Conservation (phyloP, 2,329 filamentous ascomycete species). For the Microdochium nivale region DNA sequence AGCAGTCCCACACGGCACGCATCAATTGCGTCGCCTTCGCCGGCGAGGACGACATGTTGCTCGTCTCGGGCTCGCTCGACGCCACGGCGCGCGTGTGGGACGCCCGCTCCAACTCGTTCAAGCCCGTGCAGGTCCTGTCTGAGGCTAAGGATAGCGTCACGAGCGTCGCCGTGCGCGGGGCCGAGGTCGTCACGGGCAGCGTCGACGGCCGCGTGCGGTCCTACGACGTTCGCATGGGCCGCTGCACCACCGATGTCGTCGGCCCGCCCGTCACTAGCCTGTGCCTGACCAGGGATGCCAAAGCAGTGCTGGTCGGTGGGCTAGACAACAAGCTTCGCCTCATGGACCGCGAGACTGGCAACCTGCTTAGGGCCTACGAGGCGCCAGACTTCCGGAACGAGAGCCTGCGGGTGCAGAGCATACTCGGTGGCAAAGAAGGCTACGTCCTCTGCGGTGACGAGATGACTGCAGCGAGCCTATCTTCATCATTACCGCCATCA, state of each 20-base stretch:
- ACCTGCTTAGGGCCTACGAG: slow-evolving; percentile 63
- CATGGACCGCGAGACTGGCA: slow-evolving; percentile 70
- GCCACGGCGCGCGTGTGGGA: slow-evolving; percentile 74
- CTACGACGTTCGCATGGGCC: slow-evolving; percentile 77
- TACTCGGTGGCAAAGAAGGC: slow-evolving; percentile 67
- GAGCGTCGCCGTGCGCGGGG: slow-evolving; percentile 34
- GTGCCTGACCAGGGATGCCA: slow-evolving; percentile 60
- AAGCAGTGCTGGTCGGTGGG: slow-evolving; percentile 63
- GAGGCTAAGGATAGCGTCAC: slow-evolving; percentile 67
- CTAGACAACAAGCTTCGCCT: slow-evolving; percentile 71
- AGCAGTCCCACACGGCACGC: slow-evolving; percentile 57
- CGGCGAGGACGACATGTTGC: slow-evolving; percentile 63
- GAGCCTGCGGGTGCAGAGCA: slow-evolving; percentile 64
- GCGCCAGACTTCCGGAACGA: slow-evolving; percentile 52
- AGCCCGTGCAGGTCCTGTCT: slow-evolving; percentile 62
- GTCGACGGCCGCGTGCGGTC: slow-evolving; percentile 75
- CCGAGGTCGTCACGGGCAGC: slow-evolving; percentile 63
- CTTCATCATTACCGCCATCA: slow-evolving; percentile 2
- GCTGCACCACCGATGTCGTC: slow-evolving; percentile 61
- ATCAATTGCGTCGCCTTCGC: slow-evolving; percentile 76
- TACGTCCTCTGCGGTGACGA: slow-evolving; percentile 79
- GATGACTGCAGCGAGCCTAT: slow-evolving; percentile 24
- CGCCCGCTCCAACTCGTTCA: slow-evolving; percentile 38
- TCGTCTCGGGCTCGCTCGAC: slow-evolving; percentile 69
- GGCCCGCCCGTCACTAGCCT: slow-evolving; percentile 68